These are phyloP conservation scores for Diaporthe sp. DNA, from an alignment of 2,329 filamentous ascomycete species.

Conservation along the genomic window DNA sequence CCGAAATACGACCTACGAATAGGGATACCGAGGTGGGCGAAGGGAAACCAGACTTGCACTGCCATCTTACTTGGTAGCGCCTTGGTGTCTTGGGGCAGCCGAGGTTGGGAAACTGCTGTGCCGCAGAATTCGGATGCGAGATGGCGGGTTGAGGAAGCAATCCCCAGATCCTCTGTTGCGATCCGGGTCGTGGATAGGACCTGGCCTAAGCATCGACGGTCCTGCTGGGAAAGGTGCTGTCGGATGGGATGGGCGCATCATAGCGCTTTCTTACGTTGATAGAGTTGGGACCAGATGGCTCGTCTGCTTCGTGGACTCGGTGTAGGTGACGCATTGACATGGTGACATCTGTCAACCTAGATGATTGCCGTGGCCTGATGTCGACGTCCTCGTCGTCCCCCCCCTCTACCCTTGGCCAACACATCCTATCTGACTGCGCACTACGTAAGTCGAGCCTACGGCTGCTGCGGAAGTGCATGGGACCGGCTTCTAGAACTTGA, in stretches of 20 bases:
- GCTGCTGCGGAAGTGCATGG: neutral
- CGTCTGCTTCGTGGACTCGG: constrained; percentile 10
- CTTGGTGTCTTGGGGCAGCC: neutral
- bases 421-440: neutral
- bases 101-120: neutral
- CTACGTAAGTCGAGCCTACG: constrained; percentile 1
- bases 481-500: constrained; percentile 21
- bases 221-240: neutral
- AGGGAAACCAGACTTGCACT: neutral
- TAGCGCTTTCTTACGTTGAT: neutral
- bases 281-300: neutral
- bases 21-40: constrained; percentile 1
- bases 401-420: neutral
- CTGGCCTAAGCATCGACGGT: constrained; percentile 7
- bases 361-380: constrained; percentile 10
- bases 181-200: neutral
- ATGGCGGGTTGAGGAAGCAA: neutral
- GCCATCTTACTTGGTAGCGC: constrained; percentile 16
- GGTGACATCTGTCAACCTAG: constrained; percentile 20
- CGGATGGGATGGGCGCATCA: neutral
- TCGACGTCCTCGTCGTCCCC: neutral
- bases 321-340: constrained; percentile 18
- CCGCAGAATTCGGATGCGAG: neutral
- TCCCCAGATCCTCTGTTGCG: neutral
- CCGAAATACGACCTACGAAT: neutral